Evolutionary conservation across 768 basidiomycete genomes (phyloP).

Genomic region (Collybiopsis confluens): DNA sequence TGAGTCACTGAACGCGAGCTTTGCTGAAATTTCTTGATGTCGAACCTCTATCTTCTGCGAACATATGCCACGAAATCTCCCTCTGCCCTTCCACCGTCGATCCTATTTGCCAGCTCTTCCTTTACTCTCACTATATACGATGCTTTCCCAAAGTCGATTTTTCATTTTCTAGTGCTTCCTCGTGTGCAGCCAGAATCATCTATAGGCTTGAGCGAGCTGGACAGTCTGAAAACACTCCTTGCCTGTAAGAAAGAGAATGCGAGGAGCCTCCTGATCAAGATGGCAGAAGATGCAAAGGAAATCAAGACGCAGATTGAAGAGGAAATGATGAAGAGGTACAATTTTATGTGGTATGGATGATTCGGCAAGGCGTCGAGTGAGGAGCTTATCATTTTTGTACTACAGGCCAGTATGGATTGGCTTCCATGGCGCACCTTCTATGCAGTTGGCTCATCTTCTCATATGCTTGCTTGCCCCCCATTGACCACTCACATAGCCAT

Average conservation of each 20-base stretch:
- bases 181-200: constrained; percentile 34
- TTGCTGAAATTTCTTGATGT: constrained; percentile 22
- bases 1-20: neutral
- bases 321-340: constrained; percentile 76
- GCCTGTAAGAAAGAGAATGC: constrained; percentile 49
- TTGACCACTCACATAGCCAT: constrained; percentile 43
- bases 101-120: constrained; percentile 54
- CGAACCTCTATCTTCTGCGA: constrained; percentile 52
- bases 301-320: constrained; percentile 61
- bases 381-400: neutral
- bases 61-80: constrained; percentile 56
- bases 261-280: constrained; percentile 43
- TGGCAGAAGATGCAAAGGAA: constrained; percentile 53
- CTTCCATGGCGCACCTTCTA: constrained; percentile 82
- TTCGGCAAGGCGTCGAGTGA: neutral
- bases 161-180: constrained; percentile 88
- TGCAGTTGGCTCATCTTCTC: constrained; percentile 57
- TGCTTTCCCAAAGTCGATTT: constrained; percentile 76
- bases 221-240: constrained; percentile 54
- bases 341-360: constrained; percentile 60
- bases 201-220: constrained; percentile 33
- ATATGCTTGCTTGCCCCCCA: neutral
- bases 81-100: constrained; percentile 48
- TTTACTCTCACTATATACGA: constrained; percentile 68
- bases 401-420: constrained; percentile 55